Conservation (phyloP, 352 stramenopile species). For the Pseudoperonospora humuli region DNA sequence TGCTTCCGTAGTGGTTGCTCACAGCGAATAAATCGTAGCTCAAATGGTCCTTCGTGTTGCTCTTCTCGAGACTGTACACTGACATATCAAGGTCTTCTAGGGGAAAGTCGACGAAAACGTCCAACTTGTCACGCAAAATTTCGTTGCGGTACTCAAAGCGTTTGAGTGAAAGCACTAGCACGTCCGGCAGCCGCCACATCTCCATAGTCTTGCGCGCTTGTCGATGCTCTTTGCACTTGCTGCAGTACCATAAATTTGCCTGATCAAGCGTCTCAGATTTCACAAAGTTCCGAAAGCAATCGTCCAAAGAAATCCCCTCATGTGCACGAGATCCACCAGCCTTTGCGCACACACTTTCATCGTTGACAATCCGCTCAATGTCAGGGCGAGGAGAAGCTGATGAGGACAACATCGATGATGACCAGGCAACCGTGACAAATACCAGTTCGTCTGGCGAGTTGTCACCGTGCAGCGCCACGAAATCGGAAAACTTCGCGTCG, state of each 20-base stretch:
- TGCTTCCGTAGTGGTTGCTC: conserved; percentile 86
- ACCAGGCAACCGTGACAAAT: conserved; percentile 51
- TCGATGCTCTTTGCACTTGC: conserved; percentile 64
- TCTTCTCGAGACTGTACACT: conserved; percentile 63
- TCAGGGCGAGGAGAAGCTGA: conserved; percentile 36
- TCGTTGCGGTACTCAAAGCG: conserved; percentile 85
- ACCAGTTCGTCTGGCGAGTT: conserved; percentile 37
- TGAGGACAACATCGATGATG: conserved; percentile 33
- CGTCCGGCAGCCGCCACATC: conserved; percentile 69
- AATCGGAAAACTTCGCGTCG: conserved; percentile 44
- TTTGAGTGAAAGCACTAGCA: conserved; percentile 85
- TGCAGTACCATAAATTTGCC: conserved; percentile 84
- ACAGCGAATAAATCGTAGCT: conserved; percentile 86
- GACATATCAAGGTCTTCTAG: conserved; percentile 78
- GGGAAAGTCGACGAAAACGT: conserved; percentile 83
- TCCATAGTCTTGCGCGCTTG: conserved; percentile 77
- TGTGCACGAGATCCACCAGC: conserved; percentile 16
- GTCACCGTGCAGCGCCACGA: conserved; percentile 32
- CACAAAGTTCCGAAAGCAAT: conserved; percentile 85
- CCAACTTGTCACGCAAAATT: conserved; percentile 75
- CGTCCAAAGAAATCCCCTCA: conserved; percentile 49
- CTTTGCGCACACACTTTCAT: conserved; percentile 37
- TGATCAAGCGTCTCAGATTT: conserved; percentile 73
- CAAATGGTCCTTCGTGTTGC: conserved; percentile 28
- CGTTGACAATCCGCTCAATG: conserved; percentile 43